Base-by-base conservation (phyloP, 495 filamentous ascomycete species). In the Hypoxylon trugodes region DNA sequence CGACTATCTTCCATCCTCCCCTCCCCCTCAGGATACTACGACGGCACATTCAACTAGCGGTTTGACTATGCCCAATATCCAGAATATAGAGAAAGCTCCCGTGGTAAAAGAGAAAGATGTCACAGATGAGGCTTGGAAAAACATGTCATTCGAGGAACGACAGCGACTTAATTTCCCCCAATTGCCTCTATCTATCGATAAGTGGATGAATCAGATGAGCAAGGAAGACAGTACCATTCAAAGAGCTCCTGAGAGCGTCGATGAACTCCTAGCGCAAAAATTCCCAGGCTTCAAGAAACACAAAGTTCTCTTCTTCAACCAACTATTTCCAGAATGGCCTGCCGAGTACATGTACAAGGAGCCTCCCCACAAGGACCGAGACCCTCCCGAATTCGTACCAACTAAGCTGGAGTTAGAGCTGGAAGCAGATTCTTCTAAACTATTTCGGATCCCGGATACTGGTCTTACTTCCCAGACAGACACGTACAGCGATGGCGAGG, bases 321-420 rank as follows among this genome's bases (percentile, higher is more conserved):
- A 89, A 46, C 77, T 96, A 1, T 82, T 97, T 16, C 89, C 89
- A 7, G 85, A 85, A 13, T 90, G 90, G 73, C 87, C 86, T 61
- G 90, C 89, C 2, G 78, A 83, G 26, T 93, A 88, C 67, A 73
- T 87, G 32, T 85, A 85, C 24, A 91, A 91, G 71, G 80, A 83
- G 36, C 90, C 90, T 1, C 24, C 79, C 1, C 94, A 91, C 71
- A 81, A 84, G 8, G 92, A 96, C 15, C 97, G 90, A 69, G 82
- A 89, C 1, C 79, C 70, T 16, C 61, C 68, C 22, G 67, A 61
- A 22, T 66, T 97, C 13, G 79, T 92, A 10, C 91, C 92, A 0
- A 92, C 89, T 9, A 99, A 98, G 73, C 80, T 96, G 42, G 90
- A 86, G 55, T 76, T 98, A 4, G 95, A 98, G 55, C 75, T 97